phyloP scores from a whole-genome alignment of 805 yeast genomes.

The Danielia oregonensis region DNA sequence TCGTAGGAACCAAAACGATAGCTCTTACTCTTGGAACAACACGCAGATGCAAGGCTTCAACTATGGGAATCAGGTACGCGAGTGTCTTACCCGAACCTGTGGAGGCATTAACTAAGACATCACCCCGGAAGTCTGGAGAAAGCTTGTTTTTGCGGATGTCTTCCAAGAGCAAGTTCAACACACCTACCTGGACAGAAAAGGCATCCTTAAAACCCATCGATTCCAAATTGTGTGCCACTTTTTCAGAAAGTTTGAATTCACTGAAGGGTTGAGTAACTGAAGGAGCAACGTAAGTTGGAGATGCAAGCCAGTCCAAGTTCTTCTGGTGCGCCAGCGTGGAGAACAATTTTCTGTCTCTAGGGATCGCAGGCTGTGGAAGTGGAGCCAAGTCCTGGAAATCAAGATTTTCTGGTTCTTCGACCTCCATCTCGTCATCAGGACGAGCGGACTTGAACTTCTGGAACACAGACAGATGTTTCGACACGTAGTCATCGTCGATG shows the following conservation, averaged over 20 bases:
- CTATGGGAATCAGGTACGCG: slow-evolving; percentile 80
- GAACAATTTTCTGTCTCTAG: slow-evolving; percentile 43
- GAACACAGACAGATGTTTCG: slow-evolving; percentile 50
- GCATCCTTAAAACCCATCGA: slow-evolving; percentile 50
- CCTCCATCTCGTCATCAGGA: slow-evolving; percentile 14
- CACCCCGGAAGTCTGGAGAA: slow-evolving; percentile 60
- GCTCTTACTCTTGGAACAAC: slow-evolving; percentile 73
- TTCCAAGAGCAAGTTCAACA: slow-evolving; percentile 50
- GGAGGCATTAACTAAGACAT: slow-evolving; percentile 84
- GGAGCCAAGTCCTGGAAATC: slow-evolving; percentile 51
- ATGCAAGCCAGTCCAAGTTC: slow-evolving; percentile 62
- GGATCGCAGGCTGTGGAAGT: slow-evolving; percentile 79
- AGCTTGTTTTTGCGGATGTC: slow-evolving; percentile 39
- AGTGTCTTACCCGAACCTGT: slow-evolving; percentile 97
- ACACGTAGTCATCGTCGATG: slow-evolving; percentile 14
- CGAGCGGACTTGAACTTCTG: slow-evolving; percentile 40
- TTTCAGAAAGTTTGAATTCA: slow-evolving; percentile 43
- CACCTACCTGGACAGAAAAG: slow-evolving; percentile 73
- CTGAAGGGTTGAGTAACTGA: slow-evolving; percentile 43
- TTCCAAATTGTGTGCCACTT: slow-evolving; percentile 44
- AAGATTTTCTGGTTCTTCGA: slow-evolving; percentile 16
- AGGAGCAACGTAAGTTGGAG: slow-evolving; percentile 57
- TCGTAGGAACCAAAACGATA: slow-evolving; percentile 83
- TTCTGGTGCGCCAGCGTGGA: slow-evolving; percentile 24
- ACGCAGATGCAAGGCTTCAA: slow-evolving; percentile 61